Evolutionary conservation across 2,329 filamentous ascomycete genomes (phyloP), one percentile per base, ranked within the genome.

Genomic region (Trichophyton benhamiae): DNA sequence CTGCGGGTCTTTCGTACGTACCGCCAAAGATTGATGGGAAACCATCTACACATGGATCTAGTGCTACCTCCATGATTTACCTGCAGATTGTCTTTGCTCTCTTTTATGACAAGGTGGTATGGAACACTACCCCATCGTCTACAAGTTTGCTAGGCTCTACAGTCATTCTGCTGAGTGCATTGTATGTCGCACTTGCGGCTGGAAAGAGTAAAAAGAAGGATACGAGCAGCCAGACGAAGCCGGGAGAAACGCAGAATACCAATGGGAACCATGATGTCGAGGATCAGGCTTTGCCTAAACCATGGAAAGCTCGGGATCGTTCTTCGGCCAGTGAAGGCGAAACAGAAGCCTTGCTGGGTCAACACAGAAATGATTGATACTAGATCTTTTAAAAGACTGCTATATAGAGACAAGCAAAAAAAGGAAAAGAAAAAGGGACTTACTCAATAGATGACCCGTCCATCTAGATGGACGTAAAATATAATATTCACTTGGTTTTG

Each of bases 1-100:
- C 91, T 0, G 82, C 83, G 0, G 90, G 89, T 0, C 75, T 96
- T 57, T 79, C 87, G 25, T 83, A 86, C 63, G 87, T 91, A 68
- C 87, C 86, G 64, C 76, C 76, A 2, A 62, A 58, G 22, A 25
- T 15, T 5, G 52, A 60, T 25, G 57, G 58, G 8, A 62, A 62
- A n/a, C 60, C 46, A 57, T 58, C 60, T 30, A 49, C 30, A 65
- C 68, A 67, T 44, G 61, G 73, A 8, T 77, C 76, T 0, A 77
- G 82, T 20, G 84, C 83, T 1, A 86, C 83, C 0, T 84, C 83
- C 60, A 86, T 87, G 83, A 76, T 85, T 0, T 88, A 88, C 68
- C 84, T 80, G 53, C 84, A 87, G 70, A 87, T 88, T 83, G 72
- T 88, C 2, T 88, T 87, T 70, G 85, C 86, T 1, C 71, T 88